phyloP scores from a whole-genome alignment of 345 rosid genomes.

The Arabidopsis suecica region DNA sequence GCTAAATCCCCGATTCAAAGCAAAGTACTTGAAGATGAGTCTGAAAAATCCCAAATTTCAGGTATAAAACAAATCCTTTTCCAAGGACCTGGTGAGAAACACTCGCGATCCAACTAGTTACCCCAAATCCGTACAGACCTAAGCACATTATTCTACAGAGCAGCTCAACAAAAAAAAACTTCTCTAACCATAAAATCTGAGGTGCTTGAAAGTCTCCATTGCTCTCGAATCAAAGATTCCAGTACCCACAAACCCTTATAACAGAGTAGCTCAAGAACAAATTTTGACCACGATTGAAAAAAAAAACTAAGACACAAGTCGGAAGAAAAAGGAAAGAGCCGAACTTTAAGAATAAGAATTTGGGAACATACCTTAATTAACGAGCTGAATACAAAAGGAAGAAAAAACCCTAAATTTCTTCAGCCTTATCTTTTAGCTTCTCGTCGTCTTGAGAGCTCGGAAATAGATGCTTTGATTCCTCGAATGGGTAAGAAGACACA shows the following conservation, averaged over 20 bases:
- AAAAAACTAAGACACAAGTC: conserved; percentile 20
- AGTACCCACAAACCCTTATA: conserved; percentile 24
- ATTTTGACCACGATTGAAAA: not conserved
- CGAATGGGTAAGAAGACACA: conserved; percentile 52
- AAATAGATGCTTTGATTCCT: conserved; percentile 74
- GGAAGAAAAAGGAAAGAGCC: conserved; percentile 12
- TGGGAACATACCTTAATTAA: conserved; percentile 45
- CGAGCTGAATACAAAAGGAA: conserved; percentile 28
- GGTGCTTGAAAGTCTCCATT: conserved; percentile 30
- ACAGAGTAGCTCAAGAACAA: conserved; percentile 32
- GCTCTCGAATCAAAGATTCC: conserved; percentile 45
- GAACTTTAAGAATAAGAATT: conserved; percentile 26
- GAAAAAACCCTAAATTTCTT: conserved; percentile 46
- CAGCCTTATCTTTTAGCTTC: conserved; percentile 33
- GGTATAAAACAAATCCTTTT: conserved; percentile 15
- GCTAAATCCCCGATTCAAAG: conserved; percentile 32
- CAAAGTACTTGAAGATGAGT: conserved; percentile 16
- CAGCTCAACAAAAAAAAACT: conserved; percentile 21
- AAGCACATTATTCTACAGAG: conserved; percentile 34
- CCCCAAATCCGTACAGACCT: conserved; percentile 39
- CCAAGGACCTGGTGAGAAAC: conserved; percentile 1
- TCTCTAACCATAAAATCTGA: conserved; percentile 12
- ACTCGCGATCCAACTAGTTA: conserved; percentile 22
- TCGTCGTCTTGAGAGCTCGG: conserved; percentile 43
- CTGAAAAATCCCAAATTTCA: conserved; percentile 31